Evolutionary conservation across 2,329 filamentous ascomycete genomes (phyloP), one percentile per base, ranked within the genome.

Genomic region (Neoarthrinium moseri): DNA sequence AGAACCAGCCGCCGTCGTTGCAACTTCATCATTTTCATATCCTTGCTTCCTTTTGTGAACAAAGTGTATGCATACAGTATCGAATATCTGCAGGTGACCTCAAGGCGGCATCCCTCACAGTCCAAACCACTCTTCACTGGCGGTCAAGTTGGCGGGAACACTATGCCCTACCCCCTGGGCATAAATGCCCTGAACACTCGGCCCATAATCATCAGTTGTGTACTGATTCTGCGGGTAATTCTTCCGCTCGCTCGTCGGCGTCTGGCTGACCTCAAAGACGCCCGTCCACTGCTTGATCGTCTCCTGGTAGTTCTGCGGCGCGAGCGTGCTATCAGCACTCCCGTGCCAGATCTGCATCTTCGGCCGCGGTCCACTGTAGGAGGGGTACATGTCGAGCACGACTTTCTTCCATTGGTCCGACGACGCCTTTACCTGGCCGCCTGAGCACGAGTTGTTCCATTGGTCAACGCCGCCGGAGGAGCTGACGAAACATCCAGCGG

Each of bases 261-360:
- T 60, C 43, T 64, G 57, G 1, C 54, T 56, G 15, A 69, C 61
- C 7, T 73, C 74, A 43, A 76, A 71, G 2, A 80, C 69, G 15
- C 67, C 71, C 0, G 73, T 69, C 75, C 76, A 80, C 63, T 79
- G 68, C 67, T 80, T 79, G 56, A 78, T 72, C 42, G 73, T 73
- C 65, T 83, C 80, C 30, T 78, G 60, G 56, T 80, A 80, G 61
- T 82, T 82, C 53, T 71, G 69, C 13, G 72, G 72, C 41, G 67
- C 65, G 8, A 83, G 65, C 1, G 71, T 78, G 10, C 60, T 61
- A 56, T 83, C 79, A 3, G 58, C 61, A 29, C 70, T 73, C 32
- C 79, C 79, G 56, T 83, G 79, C 65, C 75, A 82, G 56, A 82
- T 71, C 57, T 79, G 75, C 71, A 83, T 77, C 45, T 69, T 71